Evolutionary conservation across 306 rosid species (phyloP), one percentile per base, ranked within the genome.

Genomic region (Rosa lucieae): DNA sequence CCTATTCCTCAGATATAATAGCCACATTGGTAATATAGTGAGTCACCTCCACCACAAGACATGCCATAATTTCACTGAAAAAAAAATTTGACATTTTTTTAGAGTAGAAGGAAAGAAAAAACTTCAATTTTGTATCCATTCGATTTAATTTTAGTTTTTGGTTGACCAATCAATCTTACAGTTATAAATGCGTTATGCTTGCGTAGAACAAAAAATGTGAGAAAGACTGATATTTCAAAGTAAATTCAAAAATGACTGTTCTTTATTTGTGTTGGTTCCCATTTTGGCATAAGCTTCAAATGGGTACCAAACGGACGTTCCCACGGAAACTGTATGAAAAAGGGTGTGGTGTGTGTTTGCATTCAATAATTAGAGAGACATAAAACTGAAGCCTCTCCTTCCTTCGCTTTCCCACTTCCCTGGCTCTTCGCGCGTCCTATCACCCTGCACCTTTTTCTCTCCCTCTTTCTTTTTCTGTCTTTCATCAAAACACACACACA

Each of bases 341-440:
- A 62, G 42, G 67, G 14, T 61, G 46, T 35, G 72, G 58, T 10
- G 51, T 15, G 43, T 48, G 59, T 15, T 49, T 17, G 40, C 55
- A 75, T 43, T 70, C 67, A 48, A 72, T 79, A 55, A 9, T 70
- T 18, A 39, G 76, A 29, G 67, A 35, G 42, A 63, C 69, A 63
- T 5, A 63, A 61, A 61, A 15, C 46, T 17, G 10, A 14, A 13
- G 56, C 5, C 72, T 39, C 70, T 75, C 77, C 17, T 67, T 74
- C 68, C 77, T 70, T 67, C 9, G 59, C 73, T 59, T 69, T 75
- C 61, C 11, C 58, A 62, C 29, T 71, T 56, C 76, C 87, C 91
- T 89, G 78, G 75, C 84, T 83, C 90, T 88, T 86, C 93, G 97
- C 89, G 74, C 82, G 81, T 89, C 92, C 98, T 85, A 73, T 86